A percentile compares a stretch with the other conserved stretches of the same genome.
These are phyloP conservation scores for Phylloboletellus chloephorus DNA, from an alignment of 1,284 basidiomycete species.

Conservation along the genomic window DNA sequence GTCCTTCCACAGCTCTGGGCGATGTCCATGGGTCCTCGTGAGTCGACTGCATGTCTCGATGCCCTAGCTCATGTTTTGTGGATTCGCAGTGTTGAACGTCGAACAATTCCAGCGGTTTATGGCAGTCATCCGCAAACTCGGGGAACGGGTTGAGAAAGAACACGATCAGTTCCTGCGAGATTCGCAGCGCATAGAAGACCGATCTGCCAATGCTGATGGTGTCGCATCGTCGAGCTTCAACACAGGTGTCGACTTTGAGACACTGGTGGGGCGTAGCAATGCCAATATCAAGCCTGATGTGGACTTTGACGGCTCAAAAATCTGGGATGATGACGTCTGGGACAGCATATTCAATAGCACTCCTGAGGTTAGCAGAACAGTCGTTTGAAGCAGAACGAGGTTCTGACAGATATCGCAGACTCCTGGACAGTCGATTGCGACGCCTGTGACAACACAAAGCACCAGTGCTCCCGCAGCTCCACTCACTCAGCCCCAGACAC, in stretches of 20 bases:
- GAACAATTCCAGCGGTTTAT: constrained; percentile 92
- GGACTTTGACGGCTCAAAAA: constrained; percentile 36
- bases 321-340: constrained; percentile 78
- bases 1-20: constrained; percentile 93
- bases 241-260: constrained; percentile 63
- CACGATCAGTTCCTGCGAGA: constrained; percentile 81
- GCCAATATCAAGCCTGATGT: constrained; percentile 45
- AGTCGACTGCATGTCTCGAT: constrained; percentile 28
- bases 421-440: constrained; percentile 13
- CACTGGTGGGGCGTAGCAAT: constrained; percentile 57
- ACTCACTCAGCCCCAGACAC: constrained; percentile 28
- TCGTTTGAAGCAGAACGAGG: background rate
- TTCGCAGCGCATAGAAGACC: constrained; percentile 77
- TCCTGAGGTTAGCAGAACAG: constrained; percentile 21
- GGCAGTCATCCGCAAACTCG: constrained; percentile 67
- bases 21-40: constrained; percentile 94
- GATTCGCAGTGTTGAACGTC: constrained; percentile 68
- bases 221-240: constrained; percentile 29
- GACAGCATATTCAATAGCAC: constrained; percentile 58
- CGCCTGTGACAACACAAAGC: constrained; percentile 14
- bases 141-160: constrained; percentile 80
- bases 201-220: constrained; percentile 46
- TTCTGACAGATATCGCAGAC: constrained; percentile 17
- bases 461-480: constrained; percentile 15
- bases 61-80: background rate